Base-by-base conservation (phyloP, 1,284 basidiomycete species). In the Malassezia vespertilionis region DNA sequence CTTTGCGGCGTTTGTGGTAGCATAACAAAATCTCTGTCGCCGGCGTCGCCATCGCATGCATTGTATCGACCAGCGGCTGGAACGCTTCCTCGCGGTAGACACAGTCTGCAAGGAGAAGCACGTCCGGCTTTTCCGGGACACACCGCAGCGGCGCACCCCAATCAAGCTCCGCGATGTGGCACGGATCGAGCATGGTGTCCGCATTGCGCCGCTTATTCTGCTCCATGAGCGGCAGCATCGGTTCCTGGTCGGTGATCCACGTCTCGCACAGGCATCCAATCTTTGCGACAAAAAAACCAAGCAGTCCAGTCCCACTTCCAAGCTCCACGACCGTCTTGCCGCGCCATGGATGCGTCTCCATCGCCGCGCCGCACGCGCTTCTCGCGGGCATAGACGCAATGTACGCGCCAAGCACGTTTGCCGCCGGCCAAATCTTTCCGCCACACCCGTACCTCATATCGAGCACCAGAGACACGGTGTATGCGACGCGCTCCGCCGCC, bases 1-100 rank as follows among this genome's bases (percentile, higher is more conserved):
- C 89, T 84, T 89, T 91, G 72, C 89, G 78, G 38, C 88, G 78
- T 67, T 91, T 91, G 73, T 90, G 89, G 73, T 88, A 91, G 71
- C 86, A 90, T 70, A 95, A 91, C 33, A 69, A 87, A 71, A 46
- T 80, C 18, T 73, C 71, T 41, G 70, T 75, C 2, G 66, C 70
- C 2, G 64, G 45, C 0, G 68, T 72, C 7, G 75, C 65, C 15
- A 93, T 77, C 33, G 82, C 78, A 27, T 74, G 76, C 40, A 95
- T 75, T 0, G 88, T 91, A 56, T 82, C 72, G 1, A 90, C 83
- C 1, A 95, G 78, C 12, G 90, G 77, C 2, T 87, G 83, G 63
- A 93, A 95, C 0, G 86, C 83, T 15, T 72, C 66, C 61, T 93
- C 89, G 58, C 87, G 86, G 73, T 95, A 95, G 5, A 95, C 87